Evolutionary conservation across 2,329 filamentous ascomycete species (phyloP).

Genomic region (Microdochium trichocladiopsis): DNA sequence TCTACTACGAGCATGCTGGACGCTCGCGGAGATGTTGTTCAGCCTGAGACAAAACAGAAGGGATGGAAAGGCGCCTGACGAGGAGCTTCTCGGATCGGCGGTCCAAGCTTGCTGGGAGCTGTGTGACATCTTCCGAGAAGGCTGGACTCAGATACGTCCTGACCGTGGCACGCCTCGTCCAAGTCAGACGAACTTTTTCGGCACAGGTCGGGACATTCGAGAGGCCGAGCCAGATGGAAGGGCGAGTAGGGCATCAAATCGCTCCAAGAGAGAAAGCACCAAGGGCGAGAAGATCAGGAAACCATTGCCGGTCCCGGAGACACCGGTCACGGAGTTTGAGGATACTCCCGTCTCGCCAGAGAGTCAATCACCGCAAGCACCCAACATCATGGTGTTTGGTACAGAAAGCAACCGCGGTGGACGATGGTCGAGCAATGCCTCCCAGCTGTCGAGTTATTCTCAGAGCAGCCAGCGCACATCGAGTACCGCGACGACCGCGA

Average conservation of each 20-base stretch:
- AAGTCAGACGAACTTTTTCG: conserved; percentile 66
- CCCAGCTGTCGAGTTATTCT: conserved; percentile 72
- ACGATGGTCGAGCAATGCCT: conserved; percentile 77
- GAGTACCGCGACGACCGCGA: conserved; percentile 66
- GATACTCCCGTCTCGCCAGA: conserved; percentile 81
- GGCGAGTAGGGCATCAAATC: conserved; percentile 43
- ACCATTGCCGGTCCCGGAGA: conserved; percentile 62
- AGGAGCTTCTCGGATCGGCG: conserved; percentile 78
- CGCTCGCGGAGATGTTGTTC: conserved; percentile 86
- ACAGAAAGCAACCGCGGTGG: conserved; percentile 57
- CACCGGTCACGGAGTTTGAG: conserved; percentile 91
- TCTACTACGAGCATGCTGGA: conserved; percentile 81
- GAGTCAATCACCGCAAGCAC: conserved; percentile 65
- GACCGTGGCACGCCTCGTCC: conserved; percentile 81
- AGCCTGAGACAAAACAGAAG: conserved; percentile 76
- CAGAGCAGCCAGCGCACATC: conserved; percentile 59
- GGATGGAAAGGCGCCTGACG: conserved; percentile 66
- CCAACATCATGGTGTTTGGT: conserved; percentile 83
- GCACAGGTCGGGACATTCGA: conserved; percentile 30
- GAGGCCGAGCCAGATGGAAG: conserved; percentile 34
- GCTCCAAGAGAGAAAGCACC: conserved; percentile 44
- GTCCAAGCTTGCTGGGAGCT: conserved; percentile 94
- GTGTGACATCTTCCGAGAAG: conserved; percentile 86
- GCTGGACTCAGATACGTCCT: conserved; percentile 82
- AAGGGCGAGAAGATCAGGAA: conserved; percentile 42